Base-by-base conservation (phyloP, 1,284 basidiomycete genomes). In the Cutaneotrichosporon dermatis region DNA sequence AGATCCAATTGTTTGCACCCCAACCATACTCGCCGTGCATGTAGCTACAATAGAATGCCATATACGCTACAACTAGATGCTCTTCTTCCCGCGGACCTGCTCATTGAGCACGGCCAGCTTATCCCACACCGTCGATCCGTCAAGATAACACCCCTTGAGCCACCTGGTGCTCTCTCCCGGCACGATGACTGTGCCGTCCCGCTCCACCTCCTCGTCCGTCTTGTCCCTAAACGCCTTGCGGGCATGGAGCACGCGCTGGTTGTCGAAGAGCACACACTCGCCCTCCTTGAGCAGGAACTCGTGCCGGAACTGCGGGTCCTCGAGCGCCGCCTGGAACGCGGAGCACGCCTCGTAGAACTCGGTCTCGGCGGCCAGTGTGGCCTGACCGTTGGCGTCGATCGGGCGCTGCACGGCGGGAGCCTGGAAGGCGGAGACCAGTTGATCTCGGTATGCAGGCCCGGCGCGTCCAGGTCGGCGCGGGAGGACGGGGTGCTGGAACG, bases 351-450 rank as follows among this genome's bases (percentile, higher is more conserved):
- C 69, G 67, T 88, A 89, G 62, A 92, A 86, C 37, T 60, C 61
- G 8, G 78, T 72, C 4, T 55, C 61, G 46, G 81, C 73, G 6
- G 33, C 48, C n/a, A 55, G 41, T 10, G 42, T 45, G 1, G 60
- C 66, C 35, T 58, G 57, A 1, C 54, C 57, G 25, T 35, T 43
- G 5, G 62, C 46, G 9, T 60, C 57, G 12, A 50, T 15, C 11
- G 51, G 15, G 10, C 43, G 53, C 15, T 51, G 59, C 4, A 54
- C 53, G 59, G 62, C 37, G 2, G 75, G 69, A 0, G 88, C 91
- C 79, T 97, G 93, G 83, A 98, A 0, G 94, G 95, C 0, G 95
- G 95, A 4, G 89, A 89, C 78, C 96, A 98, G 78, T 94, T 96
- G 72, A 98, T 83, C 61, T 86, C 84, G 42, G 58, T 54, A 45